Percentiles rank a stretch among this genome's conserved stretches.
Evolutionary conservation across 768 basidiomycete species (phyloP).

Genomic region (Austroboletus eburneus): DNA sequence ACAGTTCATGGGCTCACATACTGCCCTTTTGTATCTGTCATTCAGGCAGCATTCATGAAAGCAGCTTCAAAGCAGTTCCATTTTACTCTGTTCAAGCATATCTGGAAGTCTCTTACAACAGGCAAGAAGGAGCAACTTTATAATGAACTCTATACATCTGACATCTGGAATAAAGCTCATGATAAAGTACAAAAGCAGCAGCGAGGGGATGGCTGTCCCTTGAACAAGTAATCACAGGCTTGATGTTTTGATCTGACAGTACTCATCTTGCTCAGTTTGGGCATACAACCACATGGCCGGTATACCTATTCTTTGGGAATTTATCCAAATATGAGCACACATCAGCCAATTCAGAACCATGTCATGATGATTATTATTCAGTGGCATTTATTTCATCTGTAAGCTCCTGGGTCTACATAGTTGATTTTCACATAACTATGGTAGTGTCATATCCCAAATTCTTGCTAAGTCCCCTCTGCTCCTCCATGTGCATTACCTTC

Average conservation of each 20-base stretch:
- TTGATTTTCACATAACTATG: no score
- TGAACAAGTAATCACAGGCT: constrained; percentile 8
- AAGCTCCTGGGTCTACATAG: neutral
- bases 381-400: neutral
- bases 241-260: constrained; percentile 19
- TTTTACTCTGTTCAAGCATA: constrained; percentile 18
- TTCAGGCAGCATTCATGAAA: constrained; percentile 7
- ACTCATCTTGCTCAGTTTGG: constrained; percentile 15
- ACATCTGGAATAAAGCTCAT: constrained; percentile 19
- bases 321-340: neutral
- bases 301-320: no score
- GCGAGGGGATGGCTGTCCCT: constrained; percentile 6
- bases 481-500: no score
- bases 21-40: neutral
- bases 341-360: neutral
- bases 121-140: constrained; percentile 9
- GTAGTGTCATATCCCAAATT: no score
- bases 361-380: neutral
- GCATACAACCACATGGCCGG: constrained; percentile 2
- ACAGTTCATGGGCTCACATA: neutral
- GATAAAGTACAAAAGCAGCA: constrained; percentile 16
- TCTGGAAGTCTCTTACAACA: constrained; percentile 6
- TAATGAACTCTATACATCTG: constrained; percentile 22
- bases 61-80: constrained; percentile 11
- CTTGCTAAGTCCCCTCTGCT: no score